phyloP scores from a whole-genome alignment of 164 flowering plant species.

The Malania oleifera region DNA sequence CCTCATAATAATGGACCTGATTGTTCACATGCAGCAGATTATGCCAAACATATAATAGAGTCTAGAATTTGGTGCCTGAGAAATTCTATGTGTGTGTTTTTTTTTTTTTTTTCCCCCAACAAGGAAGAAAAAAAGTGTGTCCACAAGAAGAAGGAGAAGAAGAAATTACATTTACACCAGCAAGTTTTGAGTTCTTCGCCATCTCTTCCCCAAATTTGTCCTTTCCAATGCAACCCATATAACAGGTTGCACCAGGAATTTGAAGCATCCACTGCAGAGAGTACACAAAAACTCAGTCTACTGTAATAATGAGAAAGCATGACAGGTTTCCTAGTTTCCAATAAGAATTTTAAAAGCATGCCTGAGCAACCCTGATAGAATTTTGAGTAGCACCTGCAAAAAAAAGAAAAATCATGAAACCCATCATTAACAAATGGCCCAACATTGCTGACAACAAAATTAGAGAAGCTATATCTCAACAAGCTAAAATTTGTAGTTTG shows the following conservation, averaged over 20 bases:
- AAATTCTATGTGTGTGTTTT: not conserved
- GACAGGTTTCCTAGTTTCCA: not conserved
- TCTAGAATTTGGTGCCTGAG: not conserved
- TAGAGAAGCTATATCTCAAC: too few relatives aligned
- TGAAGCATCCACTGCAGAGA: constrained; percentile 93
- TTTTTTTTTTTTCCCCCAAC: too few relatives aligned
- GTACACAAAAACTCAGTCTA: not conserved
- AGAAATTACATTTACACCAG: constrained; percentile 79
- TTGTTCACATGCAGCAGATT: constrained; percentile 6
- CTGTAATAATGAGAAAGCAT: not conserved
- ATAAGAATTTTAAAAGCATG: constrained; percentile 11
- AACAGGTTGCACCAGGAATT: constrained; percentile 88
- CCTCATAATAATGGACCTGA: constrained; percentile 89
- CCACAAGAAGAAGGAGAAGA: constrained; percentile 3
- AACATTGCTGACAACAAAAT: too few relatives aligned
- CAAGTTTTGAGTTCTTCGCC: constrained; percentile 62
- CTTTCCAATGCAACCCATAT: constrained; percentile 90
- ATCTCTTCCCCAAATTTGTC: constrained; percentile 97
- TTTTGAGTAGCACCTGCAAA: constrained; percentile 90
- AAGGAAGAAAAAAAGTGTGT: not conserved
- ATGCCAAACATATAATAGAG: not conserved
- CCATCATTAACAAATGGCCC: constrained; percentile 6
- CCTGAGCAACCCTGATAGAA: constrained; percentile 93
- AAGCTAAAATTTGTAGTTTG: not conserved
- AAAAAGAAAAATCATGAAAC: constrained; percentile 8